Base-by-base conservation (phyloP, 1,139 yeast species). In the Pichia sp. region DNA sequence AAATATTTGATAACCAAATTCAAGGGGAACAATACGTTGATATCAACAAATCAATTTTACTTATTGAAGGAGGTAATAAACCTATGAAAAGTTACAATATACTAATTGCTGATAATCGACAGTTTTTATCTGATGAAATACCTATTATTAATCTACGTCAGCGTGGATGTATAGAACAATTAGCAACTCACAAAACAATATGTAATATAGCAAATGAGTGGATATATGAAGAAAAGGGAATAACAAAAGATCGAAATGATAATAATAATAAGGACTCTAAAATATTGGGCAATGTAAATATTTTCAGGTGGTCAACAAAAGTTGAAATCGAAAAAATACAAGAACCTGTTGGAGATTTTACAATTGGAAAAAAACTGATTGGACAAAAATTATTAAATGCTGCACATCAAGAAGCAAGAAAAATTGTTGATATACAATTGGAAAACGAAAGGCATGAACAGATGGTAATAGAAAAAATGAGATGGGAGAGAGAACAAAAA, bases 221-320 rank as follows among this genome's bases (percentile, higher is more conserved):
- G 65, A 51, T 55, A 7, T 49, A 44, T 11, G 53, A 53, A 29
- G 65, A 61, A 41, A 59, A 53, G 39, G 53, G 52, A 2, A 33
- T 50, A 34, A 31, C 11, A 10, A 45, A 30, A 11, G 34, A 31
- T 10, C 26, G 18, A 31, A 10, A 11, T 25, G 33, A 33, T 5
- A 28, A 28, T 6, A 31, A 28, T 7, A 27, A 27, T 25, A 26
- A 37, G 3, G 26, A 30, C 7, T 42, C 35, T 34, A 31, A 33
- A n/a, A 40, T 40, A 25, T 27, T 18, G 25, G 42, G 26, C 29
- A 46, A 29, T 8, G 18, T 29, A 7, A 52, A 50, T 32, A 45
- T 53, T 10, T 53, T 53, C 32, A 44, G 49, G 31, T 53, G 56
- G 56, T 47, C 56, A 8, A 42, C 52, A 5, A 36, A 53, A 11